Base-by-base conservation (phyloP, 352 stramenopile genomes). In the Globisporangium yorkense region DNA sequence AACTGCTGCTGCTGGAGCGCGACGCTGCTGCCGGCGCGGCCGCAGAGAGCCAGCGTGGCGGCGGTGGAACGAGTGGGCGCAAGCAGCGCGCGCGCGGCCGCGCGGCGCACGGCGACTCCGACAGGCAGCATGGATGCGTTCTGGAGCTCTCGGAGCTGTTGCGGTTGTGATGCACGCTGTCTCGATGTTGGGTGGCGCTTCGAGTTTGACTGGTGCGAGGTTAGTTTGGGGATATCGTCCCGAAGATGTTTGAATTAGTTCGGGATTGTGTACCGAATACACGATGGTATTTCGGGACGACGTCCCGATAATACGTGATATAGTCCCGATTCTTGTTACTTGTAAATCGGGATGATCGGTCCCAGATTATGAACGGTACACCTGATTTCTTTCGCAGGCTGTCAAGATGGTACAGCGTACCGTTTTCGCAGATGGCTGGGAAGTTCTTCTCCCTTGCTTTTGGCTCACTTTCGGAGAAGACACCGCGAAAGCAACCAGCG, bases 71-170 rank as follows among this genome's bases (percentile, higher is more conserved):
- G 10, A 45, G n/a, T 47, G 33, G 46, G 29, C 16, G 24, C n/a
- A 20, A 29, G n/a, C n/a, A 66, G 54, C 18, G 60, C 39, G 55
- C 54, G 60, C 47, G 54, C 56, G 29, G 52, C 59, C 13, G 59
- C 39, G 59, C 68, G 68, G 24, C 68, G 68, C 53, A 75, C 56
- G 41, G 64, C 65, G 49, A 70, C 51, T 58, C 60, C 46, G n/a
- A 61, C 57, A 35, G 68, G 68, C 44, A 75, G 59, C 68, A 75
- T 75, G 55, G 27, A 50, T n/a, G 21, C 39, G 21, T 44, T 41
- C 21, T 56, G 62, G 50, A 47, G 44, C 46, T 12, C 20, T n/a
- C 12, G 16, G 48, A 41, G 18, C 31, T 35, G 58, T 57, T 39
- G 41, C 51, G 57, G 51, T 55, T 59, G 59, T 41, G 59, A 60